phyloP scores from a whole-genome alignment of 305 asterid species.

The Coffea humblotiana region DNA sequence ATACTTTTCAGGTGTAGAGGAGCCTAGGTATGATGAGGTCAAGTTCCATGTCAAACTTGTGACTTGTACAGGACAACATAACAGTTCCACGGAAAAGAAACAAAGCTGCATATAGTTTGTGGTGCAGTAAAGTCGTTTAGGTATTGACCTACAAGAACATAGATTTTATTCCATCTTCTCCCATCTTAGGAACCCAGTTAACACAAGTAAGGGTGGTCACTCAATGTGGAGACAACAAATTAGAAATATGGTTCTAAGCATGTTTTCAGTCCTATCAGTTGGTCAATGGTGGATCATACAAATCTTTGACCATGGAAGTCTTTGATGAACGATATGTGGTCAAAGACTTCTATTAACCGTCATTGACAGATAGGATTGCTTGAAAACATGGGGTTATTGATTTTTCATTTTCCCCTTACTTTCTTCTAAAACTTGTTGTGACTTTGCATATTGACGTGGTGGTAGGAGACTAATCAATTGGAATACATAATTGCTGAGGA shows the following conservation, averaged over 20 bases:
- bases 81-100: not conserved
- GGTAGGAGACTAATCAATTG: slow-evolving; percentile 61
- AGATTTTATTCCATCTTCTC: not conserved
- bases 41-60: not conserved
- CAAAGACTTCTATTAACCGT: not conserved
- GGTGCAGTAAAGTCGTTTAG: not conserved
- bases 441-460: slow-evolving; percentile 5
- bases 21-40: not conserved
- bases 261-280: not conserved
- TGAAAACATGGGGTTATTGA: not conserved
- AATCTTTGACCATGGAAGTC: too few species aligned
- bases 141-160: not conserved
- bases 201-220: not conserved
- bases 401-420: not conserved
- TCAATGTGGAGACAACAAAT: not conserved
- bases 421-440: not conserved
- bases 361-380: not conserved
- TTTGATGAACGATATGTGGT: too few species aligned
- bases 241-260: not conserved
- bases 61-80: not conserved
- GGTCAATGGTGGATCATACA: too few species aligned
- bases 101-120: not conserved
- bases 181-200: not conserved
- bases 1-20: not conserved
- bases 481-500: slow-evolving; percentile 71